Percentiles rank a stretch among this genome's conserved stretches.
Conservation (phyloP, 371 early-diverging fungal species). For the Syncephalastrum monosporum region DNA sequence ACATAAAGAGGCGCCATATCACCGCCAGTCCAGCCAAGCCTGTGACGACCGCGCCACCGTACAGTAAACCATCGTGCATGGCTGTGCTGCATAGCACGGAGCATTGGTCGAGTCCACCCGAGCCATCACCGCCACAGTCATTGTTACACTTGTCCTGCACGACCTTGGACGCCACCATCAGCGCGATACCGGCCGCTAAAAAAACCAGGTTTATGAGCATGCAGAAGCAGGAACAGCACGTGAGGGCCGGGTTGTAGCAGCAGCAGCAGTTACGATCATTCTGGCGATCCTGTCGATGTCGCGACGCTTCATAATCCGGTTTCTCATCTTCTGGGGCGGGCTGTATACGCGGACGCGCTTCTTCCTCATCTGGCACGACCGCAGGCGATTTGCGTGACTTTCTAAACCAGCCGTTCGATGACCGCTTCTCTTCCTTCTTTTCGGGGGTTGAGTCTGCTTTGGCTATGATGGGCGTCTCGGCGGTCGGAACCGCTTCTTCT, state of each 20-base stretch:
- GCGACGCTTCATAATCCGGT: slow-evolving; percentile 9
- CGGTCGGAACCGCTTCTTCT: background rate
- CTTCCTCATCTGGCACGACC: no score
- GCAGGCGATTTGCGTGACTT: slow-evolving; percentile 2
- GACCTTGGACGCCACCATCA: slow-evolving; percentile 24
- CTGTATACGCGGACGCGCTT: background rate
- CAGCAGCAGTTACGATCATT: slow-evolving; percentile 6
- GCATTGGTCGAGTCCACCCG: background rate
- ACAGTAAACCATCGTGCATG: slow-evolving; percentile 22
- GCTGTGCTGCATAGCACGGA: slow-evolving; percentile 10
- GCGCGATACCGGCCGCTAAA: slow-evolving; percentile 24
- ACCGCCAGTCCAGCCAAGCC: slow-evolving; percentile 21
- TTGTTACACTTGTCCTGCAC: slow-evolving; percentile 18
- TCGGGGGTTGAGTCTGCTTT: slow-evolving; percentile 5
- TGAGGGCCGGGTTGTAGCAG: slow-evolving; percentile 23
- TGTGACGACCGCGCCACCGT: slow-evolving; percentile 24
- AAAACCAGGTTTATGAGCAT: slow-evolving; percentile 22
- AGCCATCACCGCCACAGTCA: slow-evolving; percentile 11
- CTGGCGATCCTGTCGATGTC: slow-evolving; percentile 6
- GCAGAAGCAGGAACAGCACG: slow-evolving; percentile 29
- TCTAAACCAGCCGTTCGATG: slow-evolving; percentile 6
- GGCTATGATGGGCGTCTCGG: slow-evolving; percentile 17
- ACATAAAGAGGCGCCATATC: slow-evolving; percentile 25
- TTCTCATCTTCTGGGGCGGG: slow-evolving; percentile 22
- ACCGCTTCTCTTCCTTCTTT: background rate